Evolutionary conservation across 116 monocot species (phyloP).

Genomic region (Zostera marina): DNA sequence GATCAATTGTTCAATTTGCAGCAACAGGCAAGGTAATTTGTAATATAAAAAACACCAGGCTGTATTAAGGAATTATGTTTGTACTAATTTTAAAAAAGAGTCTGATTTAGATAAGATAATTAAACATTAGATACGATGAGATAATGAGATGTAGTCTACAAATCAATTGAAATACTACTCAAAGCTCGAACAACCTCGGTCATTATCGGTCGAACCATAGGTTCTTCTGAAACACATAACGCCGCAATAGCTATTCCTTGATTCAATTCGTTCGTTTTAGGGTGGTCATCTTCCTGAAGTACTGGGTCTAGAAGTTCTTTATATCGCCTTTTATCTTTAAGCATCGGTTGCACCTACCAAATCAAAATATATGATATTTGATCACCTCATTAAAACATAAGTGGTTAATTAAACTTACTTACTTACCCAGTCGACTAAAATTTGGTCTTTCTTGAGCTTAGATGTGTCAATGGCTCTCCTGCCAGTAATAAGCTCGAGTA

Average conservation of each 20-base stretch:
- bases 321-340: neutral
- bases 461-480: constrained; percentile 45
- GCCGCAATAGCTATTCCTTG: neutral
- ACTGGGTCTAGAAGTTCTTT: neutral
- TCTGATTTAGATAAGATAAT: too few species aligned
- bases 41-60: too few species aligned
- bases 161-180: neutral
- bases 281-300: neutral
- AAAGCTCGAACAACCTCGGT: neutral
- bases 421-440: constrained; percentile 23
- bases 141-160: too few species aligned
- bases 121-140: too few species aligned
- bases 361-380: too few species aligned
- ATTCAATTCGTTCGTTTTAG: neutral
- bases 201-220: neutral
- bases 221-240: neutral
- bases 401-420: neutral
- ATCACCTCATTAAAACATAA: too few species aligned
- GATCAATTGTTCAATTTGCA: too few species aligned
- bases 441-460: constrained; percentile 33
- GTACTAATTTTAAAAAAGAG: too few species aligned
- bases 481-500: constrained; percentile 49
- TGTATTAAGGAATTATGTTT: too few species aligned
- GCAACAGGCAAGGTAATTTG: too few species aligned
- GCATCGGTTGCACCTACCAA: neutral